Evolutionary conservation across 208 protist genomes (phyloP), one percentile per base, ranked within the genome.

Genomic region (Acanthamoeba divionensis): DNA sequence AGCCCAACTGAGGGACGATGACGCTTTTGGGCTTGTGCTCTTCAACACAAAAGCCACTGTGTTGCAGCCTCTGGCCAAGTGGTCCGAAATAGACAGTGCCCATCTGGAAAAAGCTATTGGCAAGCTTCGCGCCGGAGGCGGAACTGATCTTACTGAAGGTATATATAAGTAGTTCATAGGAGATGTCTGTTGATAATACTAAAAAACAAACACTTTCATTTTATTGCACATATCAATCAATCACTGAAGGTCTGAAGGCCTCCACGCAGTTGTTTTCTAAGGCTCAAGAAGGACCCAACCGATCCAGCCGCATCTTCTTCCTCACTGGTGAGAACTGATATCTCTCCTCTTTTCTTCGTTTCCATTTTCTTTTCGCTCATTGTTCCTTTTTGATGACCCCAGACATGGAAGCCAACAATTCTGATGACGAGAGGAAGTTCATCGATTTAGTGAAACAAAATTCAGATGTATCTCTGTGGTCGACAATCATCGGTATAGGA

Each of bases 381-480:
- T n/a, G n/a, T n/a, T n/a, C n/a, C n/a, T n/a, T n/a, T n/a, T 75
- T 2, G 33, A 38, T 18, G 66, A 45, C 66, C 52, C 18, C n/a
- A 82, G 71, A 82, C 26, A 82, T 82, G 71, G 71, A 82, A 57
- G 47, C 47, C 18, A 50, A 50, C 18, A n/a, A n/a, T n/a, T 60
- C 47, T 5, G 71, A 82, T 26, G 71, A 82, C 26, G 71, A 82
- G 71, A 0, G 36, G 0, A 82, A 24, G 18, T 82, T 82, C 71
- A 82, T 82, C 71, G 47, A 21, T 8, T 44, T 26, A 1, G 71
- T 82, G 29, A 82, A 57, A 50, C 38, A 57, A 15, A 50, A 82
- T 26, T 82, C 71, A 10, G 71, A 82, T 21, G 71, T 82, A 12
- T 82, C 71, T 13, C 45, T 82, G 45, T 82, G 71, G 71, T 82